These are phyloP conservation scores for Arthrobotrys sphaeroides DNA, from an alignment of 2,329 filamentous ascomycete genomes.

Conservation along the genomic window DNA sequence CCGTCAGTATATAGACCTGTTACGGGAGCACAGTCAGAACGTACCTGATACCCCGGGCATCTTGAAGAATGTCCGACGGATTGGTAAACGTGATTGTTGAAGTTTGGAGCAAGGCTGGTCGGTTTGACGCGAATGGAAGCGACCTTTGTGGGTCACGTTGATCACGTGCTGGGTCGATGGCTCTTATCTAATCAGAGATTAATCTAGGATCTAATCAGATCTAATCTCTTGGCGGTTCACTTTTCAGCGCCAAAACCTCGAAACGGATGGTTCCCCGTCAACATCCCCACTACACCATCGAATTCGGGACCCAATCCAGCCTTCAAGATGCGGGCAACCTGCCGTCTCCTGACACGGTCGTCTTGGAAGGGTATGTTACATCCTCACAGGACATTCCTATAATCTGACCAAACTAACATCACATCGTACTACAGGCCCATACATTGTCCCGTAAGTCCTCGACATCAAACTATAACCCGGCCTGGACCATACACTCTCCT, in stretches of 20 bases:
- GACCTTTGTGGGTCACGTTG: slow-evolving; percentile 26
- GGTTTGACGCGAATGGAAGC: slow-evolving; percentile 47
- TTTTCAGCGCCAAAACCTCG: slow-evolving; percentile 21
- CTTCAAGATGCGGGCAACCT: slow-evolving; percentile 72
- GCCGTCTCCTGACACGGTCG: slow-evolving; percentile 75
- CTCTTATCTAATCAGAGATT: slow-evolving; percentile 7
- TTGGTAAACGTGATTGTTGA: not conserved
- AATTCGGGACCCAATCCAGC: slow-evolving; percentile 39
- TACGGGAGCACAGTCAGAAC: not conserved
- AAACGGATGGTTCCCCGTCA: not conserved
- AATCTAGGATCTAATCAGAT: slow-evolving; percentile 28
- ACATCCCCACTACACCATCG: not conserved
- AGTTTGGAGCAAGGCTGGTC: not conserved
- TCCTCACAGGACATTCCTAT: not conserved
- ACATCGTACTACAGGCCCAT: slow-evolving; percentile 72
- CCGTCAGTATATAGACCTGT: not conserved
- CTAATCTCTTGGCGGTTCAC: slow-evolving; percentile 17
- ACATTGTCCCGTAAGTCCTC: slow-evolving; percentile 73
- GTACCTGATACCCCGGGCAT: slow-evolving; percentile 48
- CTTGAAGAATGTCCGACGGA: not conserved
- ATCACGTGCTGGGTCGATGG: not conserved
- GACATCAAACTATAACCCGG: not conserved
- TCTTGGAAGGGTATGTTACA: slow-evolving; percentile 80
- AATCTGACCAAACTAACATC: slow-evolving; percentile 52
- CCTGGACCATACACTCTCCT: slow-evolving; percentile 22